Conservation (phyloP, 1,284 basidiomycete species). For the Paramarasmius palmivorus region DNA sequence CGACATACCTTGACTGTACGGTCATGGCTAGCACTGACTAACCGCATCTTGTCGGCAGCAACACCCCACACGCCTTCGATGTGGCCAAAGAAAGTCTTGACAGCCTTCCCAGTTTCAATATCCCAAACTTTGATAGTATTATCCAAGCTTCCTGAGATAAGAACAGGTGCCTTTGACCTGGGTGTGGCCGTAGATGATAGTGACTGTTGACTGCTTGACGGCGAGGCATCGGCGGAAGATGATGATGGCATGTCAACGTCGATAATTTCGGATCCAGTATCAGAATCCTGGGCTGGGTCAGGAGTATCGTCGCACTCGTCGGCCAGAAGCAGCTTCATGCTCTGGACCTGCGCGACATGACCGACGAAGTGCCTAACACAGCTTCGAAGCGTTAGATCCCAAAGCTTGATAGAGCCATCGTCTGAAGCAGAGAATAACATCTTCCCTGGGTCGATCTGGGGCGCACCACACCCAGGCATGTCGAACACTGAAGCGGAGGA, state of each 20-base stretch:
- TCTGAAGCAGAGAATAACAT: constrained; percentile 98
- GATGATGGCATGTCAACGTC: background rate
- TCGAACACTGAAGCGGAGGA: constrained; percentile 38
- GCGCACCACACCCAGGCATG: constrained; percentile 32
- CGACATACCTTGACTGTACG: constrained; percentile 81
- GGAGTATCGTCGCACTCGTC: constrained; percentile 47
- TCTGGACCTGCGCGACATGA: constrained; percentile 95
- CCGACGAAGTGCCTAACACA: constrained; percentile 88
- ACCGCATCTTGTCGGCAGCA: constrained; percentile 87
- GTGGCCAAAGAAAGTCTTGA: constrained; percentile 91
- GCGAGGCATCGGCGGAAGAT: background rate
- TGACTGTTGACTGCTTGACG: background rate
- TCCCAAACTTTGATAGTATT: constrained; percentile 99
- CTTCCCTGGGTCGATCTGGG: constrained; percentile 76
- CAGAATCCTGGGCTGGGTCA: constrained; percentile 9
- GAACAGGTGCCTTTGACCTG: constrained; percentile 59
- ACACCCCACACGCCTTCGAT: constrained; percentile 98
- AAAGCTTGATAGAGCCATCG: constrained; percentile 91
- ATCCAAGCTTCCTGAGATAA: constrained; percentile 91
- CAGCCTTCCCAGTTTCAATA: constrained; percentile 80
- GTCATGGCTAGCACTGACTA: constrained; percentile 93
- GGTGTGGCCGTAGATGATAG: background rate
- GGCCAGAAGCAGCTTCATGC: constrained; percentile 76
- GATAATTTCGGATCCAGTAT: constrained; percentile 1
- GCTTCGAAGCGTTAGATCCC: constrained; percentile 84